phyloP scores from a whole-genome alignment of 495 filamentous ascomycete genomes.

The Aspergillus funiculosus region DNA sequence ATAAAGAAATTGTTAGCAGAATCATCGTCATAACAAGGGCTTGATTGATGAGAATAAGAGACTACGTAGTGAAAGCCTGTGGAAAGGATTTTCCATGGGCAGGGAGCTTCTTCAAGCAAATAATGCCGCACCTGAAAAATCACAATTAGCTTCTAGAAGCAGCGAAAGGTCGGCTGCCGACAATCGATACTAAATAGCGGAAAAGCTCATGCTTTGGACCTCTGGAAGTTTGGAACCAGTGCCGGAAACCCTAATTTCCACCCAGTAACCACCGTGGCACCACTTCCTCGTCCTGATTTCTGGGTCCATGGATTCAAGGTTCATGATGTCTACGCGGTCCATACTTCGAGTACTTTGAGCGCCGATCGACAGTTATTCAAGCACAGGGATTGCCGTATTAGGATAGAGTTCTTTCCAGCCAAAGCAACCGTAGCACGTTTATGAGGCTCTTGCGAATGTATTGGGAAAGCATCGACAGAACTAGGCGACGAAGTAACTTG shows the following conservation, averaged over 20 bases:
- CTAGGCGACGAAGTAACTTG: not conserved
- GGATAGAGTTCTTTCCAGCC: not conserved
- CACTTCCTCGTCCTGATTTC: too few species aligned
- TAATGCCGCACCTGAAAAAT: too few species aligned
- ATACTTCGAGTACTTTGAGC: too few species aligned
- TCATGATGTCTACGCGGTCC: too few species aligned
- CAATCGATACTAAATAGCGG: conserved; percentile 16
- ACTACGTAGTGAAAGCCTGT: too few species aligned
- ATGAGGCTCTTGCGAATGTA: not conserved
- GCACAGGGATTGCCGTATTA: conserved; percentile 2
- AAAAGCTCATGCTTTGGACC: conserved; percentile 9
- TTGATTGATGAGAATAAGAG: too few species aligned
- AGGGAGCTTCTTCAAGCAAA: too few species aligned
- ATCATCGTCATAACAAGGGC: too few species aligned
- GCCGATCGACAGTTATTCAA: not conserved
- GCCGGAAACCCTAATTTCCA: conserved; percentile 6
- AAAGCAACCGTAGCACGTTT: not conserved
- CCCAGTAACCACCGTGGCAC: too few species aligned
- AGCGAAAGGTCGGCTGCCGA: not conserved
- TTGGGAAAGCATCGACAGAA: not conserved
- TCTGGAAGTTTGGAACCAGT: not conserved
- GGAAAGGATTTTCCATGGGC: too few species aligned
- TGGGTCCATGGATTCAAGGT: too few species aligned
- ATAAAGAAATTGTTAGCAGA: too few species aligned
- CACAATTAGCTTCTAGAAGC: not conserved